Conservation (phyloP, 768 basidiomycete genomes). For the Nevesoporus exiguus region DNA sequence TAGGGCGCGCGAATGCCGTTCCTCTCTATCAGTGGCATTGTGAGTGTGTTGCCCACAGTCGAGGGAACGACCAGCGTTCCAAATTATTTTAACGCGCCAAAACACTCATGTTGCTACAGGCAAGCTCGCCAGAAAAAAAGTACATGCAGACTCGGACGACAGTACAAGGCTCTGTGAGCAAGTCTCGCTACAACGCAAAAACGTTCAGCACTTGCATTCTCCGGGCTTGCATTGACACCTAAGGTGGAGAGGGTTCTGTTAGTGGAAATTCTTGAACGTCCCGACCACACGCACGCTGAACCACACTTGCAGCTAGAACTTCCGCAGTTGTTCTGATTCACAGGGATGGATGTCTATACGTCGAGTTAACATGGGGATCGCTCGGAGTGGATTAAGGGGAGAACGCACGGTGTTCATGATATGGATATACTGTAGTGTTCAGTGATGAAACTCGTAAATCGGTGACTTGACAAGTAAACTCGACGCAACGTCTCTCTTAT, state of each 20-base stretch:
- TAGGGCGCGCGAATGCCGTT: too few relatives aligned
- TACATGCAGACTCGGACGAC: not conserved
- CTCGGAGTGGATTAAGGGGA: not conserved
- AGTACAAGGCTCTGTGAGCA: not conserved
- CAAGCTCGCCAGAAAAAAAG: not conserved
- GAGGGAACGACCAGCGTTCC: not conserved
- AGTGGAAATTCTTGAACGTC: not conserved
- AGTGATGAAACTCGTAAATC: not conserved
- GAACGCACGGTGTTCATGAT: conserved; percentile 8
- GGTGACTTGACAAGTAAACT: not conserved
- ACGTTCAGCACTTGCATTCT: conserved; percentile 1
- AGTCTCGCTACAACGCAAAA: not conserved
- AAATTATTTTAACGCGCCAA: not conserved
- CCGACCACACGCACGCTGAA: not conserved
- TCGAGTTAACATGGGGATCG: not conserved
- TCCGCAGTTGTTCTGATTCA: conserved; percentile 10
- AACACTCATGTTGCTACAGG: not conserved
- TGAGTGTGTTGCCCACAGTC: not conserved
- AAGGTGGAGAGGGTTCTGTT: not conserved
- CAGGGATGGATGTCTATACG: not conserved
- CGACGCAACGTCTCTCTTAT: not conserved
- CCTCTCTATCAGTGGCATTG: too few relatives aligned
- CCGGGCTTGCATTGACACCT: not conserved
- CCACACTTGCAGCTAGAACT: not conserved
- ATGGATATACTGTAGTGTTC: not conserved